Evolutionary conservation across 2,329 filamentous ascomycete species (phyloP).

Genomic region (Epichloe sylvatica): DNA sequence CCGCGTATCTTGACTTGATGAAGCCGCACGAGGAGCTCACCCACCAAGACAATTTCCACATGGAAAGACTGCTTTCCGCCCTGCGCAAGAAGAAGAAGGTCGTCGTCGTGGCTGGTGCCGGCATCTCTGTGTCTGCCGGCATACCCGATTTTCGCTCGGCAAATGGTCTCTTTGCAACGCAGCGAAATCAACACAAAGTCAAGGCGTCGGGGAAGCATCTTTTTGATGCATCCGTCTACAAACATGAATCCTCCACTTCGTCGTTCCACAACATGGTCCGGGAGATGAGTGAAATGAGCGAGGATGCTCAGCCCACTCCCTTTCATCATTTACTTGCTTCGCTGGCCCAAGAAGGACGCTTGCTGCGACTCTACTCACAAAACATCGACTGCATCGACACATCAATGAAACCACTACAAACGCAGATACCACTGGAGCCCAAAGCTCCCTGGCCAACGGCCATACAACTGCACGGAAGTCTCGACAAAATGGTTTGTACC

Average conservation of each 20-base stretch:
- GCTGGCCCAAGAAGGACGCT: slow-evolving; percentile 69
- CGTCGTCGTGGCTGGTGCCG: slow-evolving; percentile 88
- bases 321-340: slow-evolving; percentile 93
- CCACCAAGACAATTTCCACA: slow-evolving; percentile 34
- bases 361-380: slow-evolving; percentile 86
- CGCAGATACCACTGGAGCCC: slow-evolving; percentile 62
- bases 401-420: slow-evolving; percentile 62
- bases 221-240: slow-evolving; percentile 96
- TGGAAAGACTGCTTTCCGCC: slow-evolving; percentile 58
- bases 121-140: slow-evolving; percentile 91
- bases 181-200: slow-evolving; percentile 76
- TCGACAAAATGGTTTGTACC: slow-evolving; percentile 93
- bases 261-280: slow-evolving; percentile 96
- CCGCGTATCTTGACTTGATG: slow-evolving; percentile 63
- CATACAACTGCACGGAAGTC: slow-evolving; percentile 82
- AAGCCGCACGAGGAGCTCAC: slow-evolving; percentile 35
- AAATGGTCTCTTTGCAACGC: slow-evolving; percentile 72
- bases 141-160: slow-evolving; percentile 95
- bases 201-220: slow-evolving; percentile 84
- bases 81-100: slow-evolving; percentile 89
- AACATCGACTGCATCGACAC: slow-evolving; percentile 96
- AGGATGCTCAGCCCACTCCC: slow-evolving; percentile 62
- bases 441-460: slow-evolving; percentile 90
- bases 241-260: slow-evolving; percentile 73
- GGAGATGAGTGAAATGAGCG: slow-evolving; percentile 69